Base-by-base conservation (phyloP, 805 yeast species). In the Kluyveromyces starmeri region DNA sequence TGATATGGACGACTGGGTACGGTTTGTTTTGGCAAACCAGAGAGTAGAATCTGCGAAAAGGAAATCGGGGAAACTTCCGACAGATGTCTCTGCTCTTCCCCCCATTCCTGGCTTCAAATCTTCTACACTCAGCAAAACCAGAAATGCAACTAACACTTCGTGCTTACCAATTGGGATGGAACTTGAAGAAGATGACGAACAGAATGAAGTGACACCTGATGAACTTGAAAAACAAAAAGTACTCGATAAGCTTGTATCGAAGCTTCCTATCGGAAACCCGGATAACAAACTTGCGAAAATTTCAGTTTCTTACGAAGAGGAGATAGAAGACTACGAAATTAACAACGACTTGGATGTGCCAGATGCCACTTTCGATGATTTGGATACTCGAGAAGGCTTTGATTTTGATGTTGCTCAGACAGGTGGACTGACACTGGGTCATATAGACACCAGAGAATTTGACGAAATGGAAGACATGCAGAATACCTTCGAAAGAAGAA, bases 1-100 rank as follows among this genome's bases (percentile, higher is more conserved):
- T 20, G 59, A 50, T 32, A 41, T 50, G 20, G 66, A 62, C 32
- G 62, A 63, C 35, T 62, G 68, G 67, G 42, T 62, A 20, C 47
- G 47, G 15, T 50, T 51, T 20, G 35, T 53, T 15, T 44, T 59
- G 37, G 50, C 54, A 18, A 51, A 48, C 33, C 60, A 59, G 32
- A 46, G 46, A 28, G 30, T 55, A n/a, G 42, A 43, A 15, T 28
- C 43, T 14, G 50, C 50, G 6, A 44, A 44, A 28, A 46, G 45
- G 28, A 42, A 43, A 9, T 34, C 49, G 13, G 50, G 48, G 6
- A 44, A 44, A 28, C 42, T 37, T 18, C 43, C 48, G 16, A 49
- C 44, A 23, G 41, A 38, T 20, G 35, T 43, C 1, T 34, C 38
- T 1, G 27, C 36, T 2, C 36, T 53, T 27, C 58, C 60, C 4